phyloP scores from a whole-genome alignment of 768 basidiomycete genomes.

The Rhodotorula diobovata region DNA sequence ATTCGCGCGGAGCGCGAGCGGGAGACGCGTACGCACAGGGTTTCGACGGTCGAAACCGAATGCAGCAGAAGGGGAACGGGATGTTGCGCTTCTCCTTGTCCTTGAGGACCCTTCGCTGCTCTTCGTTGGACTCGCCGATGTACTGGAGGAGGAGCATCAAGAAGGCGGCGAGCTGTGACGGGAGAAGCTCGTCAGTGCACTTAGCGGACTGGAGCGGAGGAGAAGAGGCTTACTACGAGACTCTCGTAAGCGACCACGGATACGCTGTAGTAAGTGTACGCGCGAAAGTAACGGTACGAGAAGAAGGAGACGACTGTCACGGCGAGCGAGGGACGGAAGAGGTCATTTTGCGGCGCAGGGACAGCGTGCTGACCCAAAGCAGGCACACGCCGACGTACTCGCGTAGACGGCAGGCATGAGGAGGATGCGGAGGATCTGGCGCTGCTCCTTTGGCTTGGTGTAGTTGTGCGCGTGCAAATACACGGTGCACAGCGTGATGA shows the following conservation, averaged over 20 bases:
- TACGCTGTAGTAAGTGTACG: constrained; percentile 55
- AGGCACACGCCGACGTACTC: background rate
- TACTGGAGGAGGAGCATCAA: constrained; percentile 77
- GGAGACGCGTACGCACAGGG: constrained; percentile 42
- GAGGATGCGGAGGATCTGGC: constrained; percentile 27
- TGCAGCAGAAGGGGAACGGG: constrained; percentile 61
- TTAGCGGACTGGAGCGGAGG: background rate
- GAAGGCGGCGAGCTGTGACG: constrained; percentile 71
- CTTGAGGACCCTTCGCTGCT: constrained; percentile 63
- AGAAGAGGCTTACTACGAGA: constrained; percentile 11
- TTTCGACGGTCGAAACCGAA: constrained; percentile 19
- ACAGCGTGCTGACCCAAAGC: too few relatives aligned
- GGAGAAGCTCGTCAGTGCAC: background rate
- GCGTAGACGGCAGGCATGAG: constrained; percentile 34
- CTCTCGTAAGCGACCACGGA: constrained; percentile 36
- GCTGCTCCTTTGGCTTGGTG: constrained; percentile 28
- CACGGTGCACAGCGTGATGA: constrained; percentile 9
- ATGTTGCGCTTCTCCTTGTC: constrained; percentile 73
- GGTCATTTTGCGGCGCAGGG: too few relatives aligned
- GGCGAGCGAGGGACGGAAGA: constrained; percentile 42
- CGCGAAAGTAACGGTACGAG: constrained; percentile 75
- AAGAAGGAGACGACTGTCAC: constrained; percentile 69
- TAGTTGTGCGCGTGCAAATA: constrained; percentile 24
- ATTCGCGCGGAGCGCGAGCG: background rate
- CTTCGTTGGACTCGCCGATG: constrained; percentile 66